phyloP scores from a whole-genome alignment of 169 alveolate species.

The Cryptosporidium sp. region DNA sequence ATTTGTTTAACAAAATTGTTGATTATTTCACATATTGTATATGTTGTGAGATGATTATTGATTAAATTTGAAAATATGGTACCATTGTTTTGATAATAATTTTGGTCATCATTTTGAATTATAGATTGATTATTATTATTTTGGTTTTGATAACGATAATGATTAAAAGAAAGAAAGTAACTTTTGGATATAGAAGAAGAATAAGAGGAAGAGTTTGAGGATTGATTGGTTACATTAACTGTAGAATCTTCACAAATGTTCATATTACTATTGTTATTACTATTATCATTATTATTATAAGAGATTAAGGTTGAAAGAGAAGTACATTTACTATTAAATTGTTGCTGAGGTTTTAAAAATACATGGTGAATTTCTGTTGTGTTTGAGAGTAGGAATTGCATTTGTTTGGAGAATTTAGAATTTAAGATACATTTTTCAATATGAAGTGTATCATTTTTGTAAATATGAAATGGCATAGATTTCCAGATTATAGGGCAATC shows the following conservation, averaged over 20 bases:
- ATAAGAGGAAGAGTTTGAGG: not conserved
- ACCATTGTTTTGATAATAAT: not conserved
- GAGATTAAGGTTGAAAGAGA: no score
- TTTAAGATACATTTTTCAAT: slow-evolving; percentile 46
- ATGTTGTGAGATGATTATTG: not conserved
- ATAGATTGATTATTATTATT: not conserved
- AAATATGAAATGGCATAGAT: slow-evolving; percentile 37
- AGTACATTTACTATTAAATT: no score
- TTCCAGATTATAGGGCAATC: slow-evolving; percentile 69
- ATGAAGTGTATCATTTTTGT: slow-evolving; percentile 17
- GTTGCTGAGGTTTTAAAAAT: not conserved
- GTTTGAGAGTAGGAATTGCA: slow-evolving; percentile 18
- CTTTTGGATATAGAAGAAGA: not conserved
- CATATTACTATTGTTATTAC: no score
- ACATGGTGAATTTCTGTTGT: slow-evolving; percentile 4
- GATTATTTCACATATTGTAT: not conserved
- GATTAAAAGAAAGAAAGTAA: not conserved
- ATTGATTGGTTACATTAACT: no score
- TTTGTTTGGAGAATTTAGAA: slow-evolving; percentile 29
- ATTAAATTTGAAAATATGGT: slow-evolving; percentile 1
- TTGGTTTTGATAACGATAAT: not conserved
- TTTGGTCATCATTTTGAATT: not conserved
- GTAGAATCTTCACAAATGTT: no score
- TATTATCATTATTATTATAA: not conserved
- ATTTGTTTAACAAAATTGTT: slow-evolving; percentile 1